These are phyloP conservation scores for Neckera pumila DNA, from an alignment of 225 moss, liverwort and hornwort species.

Conservation along the genomic window DNA sequence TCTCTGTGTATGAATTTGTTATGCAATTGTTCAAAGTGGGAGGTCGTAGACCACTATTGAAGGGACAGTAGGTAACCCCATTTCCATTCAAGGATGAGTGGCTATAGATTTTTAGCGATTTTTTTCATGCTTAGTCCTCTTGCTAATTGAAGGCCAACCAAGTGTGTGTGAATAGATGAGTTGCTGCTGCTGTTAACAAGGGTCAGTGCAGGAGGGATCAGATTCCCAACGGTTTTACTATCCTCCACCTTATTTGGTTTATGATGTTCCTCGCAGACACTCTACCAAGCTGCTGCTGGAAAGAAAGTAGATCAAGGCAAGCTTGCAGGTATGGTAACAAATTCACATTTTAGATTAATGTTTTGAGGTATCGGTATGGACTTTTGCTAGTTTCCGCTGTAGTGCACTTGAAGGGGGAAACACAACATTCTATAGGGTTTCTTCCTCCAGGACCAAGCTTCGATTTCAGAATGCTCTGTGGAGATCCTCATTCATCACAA, in stretches of 20 bases:
- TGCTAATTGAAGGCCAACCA: background rate
- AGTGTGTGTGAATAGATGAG: background rate
- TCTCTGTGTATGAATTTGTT: background rate
- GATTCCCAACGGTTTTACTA: background rate
- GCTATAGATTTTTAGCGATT: too few relatives aligned
- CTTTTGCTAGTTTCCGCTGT: background rate
- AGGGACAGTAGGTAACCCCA: background rate
- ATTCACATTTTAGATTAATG: background rate
- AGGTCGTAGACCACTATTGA: background rate
- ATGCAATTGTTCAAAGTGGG: background rate
- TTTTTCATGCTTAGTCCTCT: background rate
- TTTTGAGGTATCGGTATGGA: background rate
- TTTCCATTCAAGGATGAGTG: background rate
- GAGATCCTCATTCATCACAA: background rate
- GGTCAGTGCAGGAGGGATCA: background rate
- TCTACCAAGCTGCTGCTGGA: conserved; percentile 46
- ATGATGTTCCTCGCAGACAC: background rate
- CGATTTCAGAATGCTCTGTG: background rate
- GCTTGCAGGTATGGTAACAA: conserved; percentile 21
- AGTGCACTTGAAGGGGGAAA: background rate
- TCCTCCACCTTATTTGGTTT: background rate
- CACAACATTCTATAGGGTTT: background rate
- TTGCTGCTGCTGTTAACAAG: background rate
- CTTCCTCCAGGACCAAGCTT: background rate
- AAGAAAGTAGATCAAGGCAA: conserved; percentile 38